These are phyloP conservation scores for Xylariaceae sp. DNA, from an alignment of 2,329 filamentous ascomycete genomes.

Conservation along the genomic window DNA sequence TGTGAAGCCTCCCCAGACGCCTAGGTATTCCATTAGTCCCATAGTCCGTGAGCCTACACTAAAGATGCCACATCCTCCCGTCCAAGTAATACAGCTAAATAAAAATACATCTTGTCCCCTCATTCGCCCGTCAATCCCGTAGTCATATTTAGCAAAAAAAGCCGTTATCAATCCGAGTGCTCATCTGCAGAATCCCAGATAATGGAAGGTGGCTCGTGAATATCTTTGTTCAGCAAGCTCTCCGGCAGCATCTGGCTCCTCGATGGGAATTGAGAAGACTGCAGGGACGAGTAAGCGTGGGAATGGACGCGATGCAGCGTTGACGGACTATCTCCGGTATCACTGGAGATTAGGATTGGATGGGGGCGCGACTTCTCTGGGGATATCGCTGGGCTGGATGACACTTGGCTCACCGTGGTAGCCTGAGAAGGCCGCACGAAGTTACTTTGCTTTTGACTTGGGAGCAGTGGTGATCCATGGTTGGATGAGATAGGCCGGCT, in stretches of 20 bases:
- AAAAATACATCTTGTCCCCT: neutral
- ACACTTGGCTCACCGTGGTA: slow-evolving; percentile 39
- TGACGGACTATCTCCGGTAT: slow-evolving; percentile 23
- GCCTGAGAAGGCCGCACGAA: slow-evolving; percentile 41
- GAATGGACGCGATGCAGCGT: slow-evolving; percentile 17
- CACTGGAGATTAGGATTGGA: slow-evolving; percentile 20
- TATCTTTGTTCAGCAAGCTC: slow-evolving; percentile 40
- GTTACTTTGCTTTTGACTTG: slow-evolving; percentile 16
- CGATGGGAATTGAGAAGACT: slow-evolving; percentile 47
- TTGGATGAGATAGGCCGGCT: slow-evolving; percentile 18
- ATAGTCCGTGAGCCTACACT: neutral
- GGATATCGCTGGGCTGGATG: slow-evolving; percentile 33
- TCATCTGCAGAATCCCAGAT: slow-evolving; percentile 45
- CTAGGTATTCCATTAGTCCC: too few species aligned
- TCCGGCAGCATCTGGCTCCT: slow-evolving; percentile 52
- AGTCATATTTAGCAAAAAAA: neutral
- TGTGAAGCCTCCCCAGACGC: too few species aligned
- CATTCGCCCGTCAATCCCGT: neutral
- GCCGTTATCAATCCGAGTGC: slow-evolving; percentile 26
- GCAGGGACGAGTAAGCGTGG: slow-evolving; percentile 19
- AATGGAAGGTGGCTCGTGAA: slow-evolving; percentile 38
- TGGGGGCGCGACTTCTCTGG: slow-evolving; percentile 30
- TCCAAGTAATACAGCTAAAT: neutral
- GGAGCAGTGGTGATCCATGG: slow-evolving; percentile 16
- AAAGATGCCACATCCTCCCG: neutral